Conservation (phyloP, 345 rosid species). For the Eucalyptus erythrocorys region DNA sequence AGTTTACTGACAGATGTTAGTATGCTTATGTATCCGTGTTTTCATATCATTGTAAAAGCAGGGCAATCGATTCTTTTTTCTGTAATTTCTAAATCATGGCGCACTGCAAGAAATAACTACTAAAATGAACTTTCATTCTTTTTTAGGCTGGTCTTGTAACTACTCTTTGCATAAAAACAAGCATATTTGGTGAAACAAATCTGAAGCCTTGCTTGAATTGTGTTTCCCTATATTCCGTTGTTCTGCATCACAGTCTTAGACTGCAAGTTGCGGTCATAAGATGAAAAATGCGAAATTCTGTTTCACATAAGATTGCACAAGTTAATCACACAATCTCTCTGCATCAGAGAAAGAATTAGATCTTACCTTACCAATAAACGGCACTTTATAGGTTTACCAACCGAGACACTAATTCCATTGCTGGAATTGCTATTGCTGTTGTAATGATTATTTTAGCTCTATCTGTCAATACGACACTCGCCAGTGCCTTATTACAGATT, state of each 20-base stretch:
- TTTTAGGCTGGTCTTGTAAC: constrained; percentile 92
- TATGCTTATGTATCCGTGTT: neutral
- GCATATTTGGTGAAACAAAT: constrained; percentile 88
- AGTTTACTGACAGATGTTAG: neutral
- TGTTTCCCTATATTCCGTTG: constrained; percentile 29
- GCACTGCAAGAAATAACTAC: neutral
- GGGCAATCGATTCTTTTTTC: neutral
- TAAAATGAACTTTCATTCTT: neutral
- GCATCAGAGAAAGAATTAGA: neutral
- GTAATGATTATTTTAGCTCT: constrained; percentile 53
- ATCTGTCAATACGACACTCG: constrained; percentile 80
- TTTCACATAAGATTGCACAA: neutral
- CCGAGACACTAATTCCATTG: neutral
- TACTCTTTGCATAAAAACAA: constrained; percentile 73
- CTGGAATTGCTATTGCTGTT: neutral
- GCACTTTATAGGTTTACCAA: neutral
- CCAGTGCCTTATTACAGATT: constrained; percentile 90
- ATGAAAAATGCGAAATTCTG: neutral
- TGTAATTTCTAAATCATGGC: neutral
- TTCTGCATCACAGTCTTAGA: no score
- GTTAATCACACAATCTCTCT: neutral
- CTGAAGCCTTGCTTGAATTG: constrained; percentile 89
- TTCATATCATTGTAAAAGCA: neutral
- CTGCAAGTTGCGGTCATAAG: neutral
- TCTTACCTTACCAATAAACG: neutral